Evolutionary conservation across 805 yeast species (phyloP).

Genomic region (Candida easanensis): DNA sequence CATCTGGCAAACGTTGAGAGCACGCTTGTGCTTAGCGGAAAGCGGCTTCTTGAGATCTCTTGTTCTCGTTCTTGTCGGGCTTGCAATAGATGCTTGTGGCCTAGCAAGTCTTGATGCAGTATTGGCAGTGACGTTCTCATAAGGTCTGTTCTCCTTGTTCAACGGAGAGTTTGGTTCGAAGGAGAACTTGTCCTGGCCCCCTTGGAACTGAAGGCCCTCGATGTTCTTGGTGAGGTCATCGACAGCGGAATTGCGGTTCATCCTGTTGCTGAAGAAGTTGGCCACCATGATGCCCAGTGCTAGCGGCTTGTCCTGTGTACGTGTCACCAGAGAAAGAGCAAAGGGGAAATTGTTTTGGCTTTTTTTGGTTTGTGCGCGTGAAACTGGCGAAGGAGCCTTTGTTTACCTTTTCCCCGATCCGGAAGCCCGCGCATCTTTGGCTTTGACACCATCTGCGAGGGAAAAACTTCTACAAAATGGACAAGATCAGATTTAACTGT

Average conservation of each 20-base stretch:
- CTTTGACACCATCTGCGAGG: not conserved
- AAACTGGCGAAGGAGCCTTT: conserved; percentile 6
- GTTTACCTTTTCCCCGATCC: conserved; percentile 25
- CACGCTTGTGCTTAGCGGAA: conserved; percentile 64
- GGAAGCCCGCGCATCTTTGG: conserved; percentile 5
- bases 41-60: conserved; percentile 14
- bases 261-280: conserved; percentile 26
- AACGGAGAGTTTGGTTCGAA: conserved; percentile 35
- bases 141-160: conserved; percentile 42
- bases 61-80: conserved; percentile 16
- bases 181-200: conserved; percentile 24
- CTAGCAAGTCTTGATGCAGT: conserved; percentile 27
- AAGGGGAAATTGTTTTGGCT: conserved; percentile 4
- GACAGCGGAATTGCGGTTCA: conserved; percentile 18
- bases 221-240: conserved; percentile 28
- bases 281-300: conserved; percentile 23
- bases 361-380: conserved; percentile 12
- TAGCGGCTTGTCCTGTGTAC: not conserved
- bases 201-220: conserved; percentile 27
- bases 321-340: not conserved
- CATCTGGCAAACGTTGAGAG: conserved; percentile 89
- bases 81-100: conserved; percentile 7
- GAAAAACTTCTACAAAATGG: too few relatives aligned
- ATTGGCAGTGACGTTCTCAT: conserved; percentile 21
- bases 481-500: not conserved